Base-by-base conservation (phyloP, 495 filamentous ascomycete genomes). In the Aspergillus diversus region DNA sequence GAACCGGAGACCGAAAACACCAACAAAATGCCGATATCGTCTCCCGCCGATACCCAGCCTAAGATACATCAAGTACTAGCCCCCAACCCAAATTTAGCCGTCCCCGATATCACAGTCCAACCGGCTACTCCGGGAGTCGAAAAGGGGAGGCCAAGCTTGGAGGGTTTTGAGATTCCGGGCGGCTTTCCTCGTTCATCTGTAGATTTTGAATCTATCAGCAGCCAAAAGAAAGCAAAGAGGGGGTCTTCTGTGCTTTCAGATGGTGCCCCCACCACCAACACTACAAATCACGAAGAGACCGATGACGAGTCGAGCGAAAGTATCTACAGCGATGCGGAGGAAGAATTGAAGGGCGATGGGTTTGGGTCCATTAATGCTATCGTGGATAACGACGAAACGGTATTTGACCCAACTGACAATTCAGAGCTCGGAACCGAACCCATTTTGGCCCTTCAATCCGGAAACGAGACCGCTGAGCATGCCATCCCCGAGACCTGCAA, bases 301-400 rank as follows among this genome's bases (percentile, higher is more conserved):
- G 81, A 80, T 50, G 81, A 80, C 33, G 85, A 87, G n/a, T 81
- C 79, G 35, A 78, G 80, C 32, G 78, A 81, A 34, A 94, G 90
- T 73, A 83, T 94, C 52, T 97, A 94, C 73, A 95, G 91, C 68
- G 93, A 97, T 81, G 93, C 93, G 3, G 88, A 88, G 47, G 93
- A 97, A 69, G 90, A 92, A 57, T 75, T 90, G 0, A 86, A 93
- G 46, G 88, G 87, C 5, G 86, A 88, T 64, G 91, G 89, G 0
- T 97, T 93, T 73, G 83, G 89, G 52, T 96, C 91, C 12, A 86
- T 97, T 50, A 86, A 96, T 75, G 93, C 93, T 33, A 88, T 96
- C 48, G 81, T 96, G 3, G 88, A 93, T 27, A 27, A 27, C 55
- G 87, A 83, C 54, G 84, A 68, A 59, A 48, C 53, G 17, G 46